Base-by-base conservation (phyloP, 129 eudicot genomes). In the Ambrosia artemisiifolia region DNA sequence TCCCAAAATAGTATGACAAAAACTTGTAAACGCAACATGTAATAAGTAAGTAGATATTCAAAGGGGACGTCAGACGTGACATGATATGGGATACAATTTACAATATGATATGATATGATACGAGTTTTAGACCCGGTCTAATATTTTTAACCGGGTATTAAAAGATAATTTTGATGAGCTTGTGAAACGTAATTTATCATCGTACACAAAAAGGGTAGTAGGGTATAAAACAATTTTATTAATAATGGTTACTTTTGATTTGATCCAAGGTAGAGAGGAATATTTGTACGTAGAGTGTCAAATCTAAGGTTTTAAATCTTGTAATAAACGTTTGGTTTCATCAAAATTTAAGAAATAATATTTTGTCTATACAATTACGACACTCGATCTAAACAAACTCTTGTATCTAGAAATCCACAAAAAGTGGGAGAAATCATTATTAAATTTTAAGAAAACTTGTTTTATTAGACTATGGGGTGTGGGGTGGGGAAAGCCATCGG, bases 221-320 rank as follows among this genome's bases (percentile, higher is more conserved):
- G n/a, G n/a, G n/a, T n/a, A 10, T 55, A 19, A 14, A 60, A 69
- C 10, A 8, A 24, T 6, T 6, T 6, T 6, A 11, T 53, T 56
- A 71, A 40, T 56, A 71, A 40, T 13, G 30, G 24, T 60, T 48
- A 14, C 54, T 49, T 69, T 59, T 69, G 63, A 34, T 60, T 34
- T 20, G 30, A 77, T 57, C 17, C 75, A 57, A 76, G 56, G 71
- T 77, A 63, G 81, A 61, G 44, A 40, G 70, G 71, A 77, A 69
- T 61, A 77, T 49, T n/a, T 69, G 75, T n/a, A n/a, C n/a, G n/a
- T 57, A 24, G 46, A 60, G 70, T 77, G 76, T 38, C 65, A 69
- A 69, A 61, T 51, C 20, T 30, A 51, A 69, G 65, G 75, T 77
- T 63, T 49, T 48, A 69, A 69, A 69, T 50, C 76, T 77, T 77